Conservation (phyloP, 1,284 basidiomycete genomes). For the Dichomitus squalens region DNA sequence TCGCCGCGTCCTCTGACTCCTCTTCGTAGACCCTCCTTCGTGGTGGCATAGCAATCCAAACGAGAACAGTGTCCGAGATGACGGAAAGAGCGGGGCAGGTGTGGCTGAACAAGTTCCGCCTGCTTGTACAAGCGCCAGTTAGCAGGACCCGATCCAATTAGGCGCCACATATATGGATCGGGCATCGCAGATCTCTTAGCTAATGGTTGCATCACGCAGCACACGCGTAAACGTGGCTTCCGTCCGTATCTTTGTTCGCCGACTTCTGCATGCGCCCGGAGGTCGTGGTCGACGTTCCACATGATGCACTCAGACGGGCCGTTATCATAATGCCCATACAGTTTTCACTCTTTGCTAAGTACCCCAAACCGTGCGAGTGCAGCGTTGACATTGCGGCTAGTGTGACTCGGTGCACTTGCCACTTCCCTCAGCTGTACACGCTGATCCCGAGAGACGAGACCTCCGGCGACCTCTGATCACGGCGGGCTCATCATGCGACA, state of each 20-base stretch:
- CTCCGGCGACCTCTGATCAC: too few species aligned
- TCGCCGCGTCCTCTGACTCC: conserved; percentile 26
- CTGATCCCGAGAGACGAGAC: too few species aligned
- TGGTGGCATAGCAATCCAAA: conserved; percentile 14
- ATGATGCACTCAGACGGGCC: not conserved
- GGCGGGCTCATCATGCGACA: not conserved
- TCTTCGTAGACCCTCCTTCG: conserved; percentile 23
- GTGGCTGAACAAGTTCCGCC: not conserved
- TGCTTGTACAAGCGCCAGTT: not conserved
- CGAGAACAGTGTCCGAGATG: not conserved
- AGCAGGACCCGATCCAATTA: not conserved
- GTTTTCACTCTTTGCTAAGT: too few species aligned
- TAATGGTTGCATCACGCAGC: not conserved
- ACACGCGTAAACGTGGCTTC: not conserved
- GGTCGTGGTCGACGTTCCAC: not conserved
- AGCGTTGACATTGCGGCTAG: too few species aligned
- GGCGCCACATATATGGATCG: too few species aligned
- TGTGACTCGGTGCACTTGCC: too few species aligned
- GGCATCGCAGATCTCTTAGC: not conserved
- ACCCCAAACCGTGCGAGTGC: not conserved
- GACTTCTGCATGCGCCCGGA: not conserved
- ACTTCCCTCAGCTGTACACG: not conserved
- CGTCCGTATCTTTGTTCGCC: not conserved
- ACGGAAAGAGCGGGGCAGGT: not conserved
- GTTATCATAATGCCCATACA: not conserved